Evolutionary conservation across 495 filamentous ascomycete genomes (phyloP), one percentile per base, ranked within the genome.

Genomic region (Platismatia glauca): DNA sequence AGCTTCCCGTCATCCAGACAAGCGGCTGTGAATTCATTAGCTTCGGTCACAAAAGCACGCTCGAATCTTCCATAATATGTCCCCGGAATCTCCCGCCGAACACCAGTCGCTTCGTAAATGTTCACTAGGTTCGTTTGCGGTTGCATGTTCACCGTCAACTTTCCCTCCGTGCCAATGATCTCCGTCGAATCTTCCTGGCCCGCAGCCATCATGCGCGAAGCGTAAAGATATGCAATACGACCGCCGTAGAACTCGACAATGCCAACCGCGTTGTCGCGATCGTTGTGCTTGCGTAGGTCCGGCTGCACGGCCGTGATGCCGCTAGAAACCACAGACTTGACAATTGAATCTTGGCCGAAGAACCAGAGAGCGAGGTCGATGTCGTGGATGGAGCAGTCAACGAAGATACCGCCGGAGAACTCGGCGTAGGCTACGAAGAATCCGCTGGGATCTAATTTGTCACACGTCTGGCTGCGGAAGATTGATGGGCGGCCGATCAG

Each of bases 181-280:
- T 87, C 84, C 0, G 84, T 84, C 62, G 75, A 78, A 65, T 87
- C 84, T 64, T 85, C 78, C 71, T 86, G 84, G 2, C 84, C 84
- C 3, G 79, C 76, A 0, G 82, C 79, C 81, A 86, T 86, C 83
- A 85, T 86, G 20, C 84, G 74, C 11, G 71, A 76, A 24, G 72
- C 74, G 70, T 83, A 86, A 62, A 84, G 81, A 63, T 85, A 85
- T 8, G 83, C 84, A 43, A 87, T 79, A 66, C 79, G 76, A 20
- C 82, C 83, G 46, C 77, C 79, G 60, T 77, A 80, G 71, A 86
- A 87, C 73, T 87, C 84, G 11, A 86, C 79, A 35, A 86, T 71
- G 1, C 83, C 83, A 7, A 86, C 78, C 18, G 81, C 83, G 61
- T 87, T 87, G 67, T 87, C 84, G 29, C 77, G 75, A 65, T 87